These are phyloP conservation scores for Mitragyna speciosa DNA, from an alignment of 257 asterid species.

Conservation along the genomic window DNA sequence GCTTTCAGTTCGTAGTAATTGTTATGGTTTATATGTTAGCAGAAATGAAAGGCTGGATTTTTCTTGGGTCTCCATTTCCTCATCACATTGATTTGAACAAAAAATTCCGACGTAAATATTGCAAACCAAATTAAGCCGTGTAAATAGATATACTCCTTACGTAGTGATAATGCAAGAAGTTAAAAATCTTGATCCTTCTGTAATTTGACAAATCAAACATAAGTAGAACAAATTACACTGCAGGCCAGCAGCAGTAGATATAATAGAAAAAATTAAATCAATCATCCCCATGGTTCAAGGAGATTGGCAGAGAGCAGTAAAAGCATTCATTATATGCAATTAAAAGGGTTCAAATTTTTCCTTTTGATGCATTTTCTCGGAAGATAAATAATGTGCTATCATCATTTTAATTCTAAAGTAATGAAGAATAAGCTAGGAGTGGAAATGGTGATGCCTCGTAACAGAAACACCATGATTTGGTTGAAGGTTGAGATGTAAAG, in stretches of 20 bases:
- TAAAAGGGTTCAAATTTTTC: not conserved
- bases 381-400: not conserved
- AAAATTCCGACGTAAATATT: no score
- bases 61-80: no score
- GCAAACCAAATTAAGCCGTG: no score
- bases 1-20: not conserved
- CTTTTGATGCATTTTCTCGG: not conserved
- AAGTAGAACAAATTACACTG: no score
- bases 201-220: no score
- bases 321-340: not conserved
- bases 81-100: no score
- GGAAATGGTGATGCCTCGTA: not conserved
- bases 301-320: not conserved
- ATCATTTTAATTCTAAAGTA: slow-evolving; percentile 4
- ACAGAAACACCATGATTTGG: not conserved
- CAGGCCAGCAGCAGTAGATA: not conserved
- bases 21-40: not conserved
- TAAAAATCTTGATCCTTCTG: no score
- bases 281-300: not conserved
- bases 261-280: no score
- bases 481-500: not conserved
- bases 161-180: no score
- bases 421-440: not conserved
- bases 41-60: no score
- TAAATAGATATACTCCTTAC: no score